Conservation (phyloP, 345 rosid genomes). For the Euphorbia tirucalli region DNA sequence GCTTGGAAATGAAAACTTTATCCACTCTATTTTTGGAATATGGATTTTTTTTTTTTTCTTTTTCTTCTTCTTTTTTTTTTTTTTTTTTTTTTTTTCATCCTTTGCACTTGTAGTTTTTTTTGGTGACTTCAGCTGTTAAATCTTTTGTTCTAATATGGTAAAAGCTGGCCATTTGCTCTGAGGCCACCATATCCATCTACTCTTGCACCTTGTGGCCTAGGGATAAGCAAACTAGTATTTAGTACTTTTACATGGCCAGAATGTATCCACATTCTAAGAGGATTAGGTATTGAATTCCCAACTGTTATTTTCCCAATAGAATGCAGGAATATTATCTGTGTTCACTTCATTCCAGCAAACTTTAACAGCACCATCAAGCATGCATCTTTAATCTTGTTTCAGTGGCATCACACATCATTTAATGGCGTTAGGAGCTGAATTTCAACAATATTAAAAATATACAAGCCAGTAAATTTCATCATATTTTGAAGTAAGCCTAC, state of each 20-base stretch:
- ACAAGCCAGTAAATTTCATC: too few relatives aligned
- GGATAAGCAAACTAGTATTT: not conserved
- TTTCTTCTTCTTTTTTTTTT: not conserved
- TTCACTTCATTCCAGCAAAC: not conserved
- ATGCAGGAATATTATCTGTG: not conserved
- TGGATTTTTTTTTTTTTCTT: not conserved
- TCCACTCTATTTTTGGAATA: not conserved
- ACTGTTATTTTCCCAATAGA: not conserved
- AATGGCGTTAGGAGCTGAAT: too few relatives aligned
- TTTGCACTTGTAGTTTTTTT: not conserved
- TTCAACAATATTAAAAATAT: too few relatives aligned
- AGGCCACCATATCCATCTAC: not conserved
- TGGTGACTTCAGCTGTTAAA: not conserved
- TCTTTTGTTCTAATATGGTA: not conserved
- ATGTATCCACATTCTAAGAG: constrained; percentile 15
- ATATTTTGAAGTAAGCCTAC: too few relatives aligned
- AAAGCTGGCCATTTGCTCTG: constrained; percentile 10
- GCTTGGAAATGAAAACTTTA: constrained; percentile 67
- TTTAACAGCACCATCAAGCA: not conserved
- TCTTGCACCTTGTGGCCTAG: constrained; percentile 8
- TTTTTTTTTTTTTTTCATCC: not conserved
- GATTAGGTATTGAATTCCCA: not conserved
- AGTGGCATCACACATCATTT: too few relatives aligned
- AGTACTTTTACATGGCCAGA: constrained; percentile 1
- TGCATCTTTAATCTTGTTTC: not conserved